Conservation (phyloP, 2,329 filamentous ascomycete species). For the Clonostachys rhizophaga region DNA sequence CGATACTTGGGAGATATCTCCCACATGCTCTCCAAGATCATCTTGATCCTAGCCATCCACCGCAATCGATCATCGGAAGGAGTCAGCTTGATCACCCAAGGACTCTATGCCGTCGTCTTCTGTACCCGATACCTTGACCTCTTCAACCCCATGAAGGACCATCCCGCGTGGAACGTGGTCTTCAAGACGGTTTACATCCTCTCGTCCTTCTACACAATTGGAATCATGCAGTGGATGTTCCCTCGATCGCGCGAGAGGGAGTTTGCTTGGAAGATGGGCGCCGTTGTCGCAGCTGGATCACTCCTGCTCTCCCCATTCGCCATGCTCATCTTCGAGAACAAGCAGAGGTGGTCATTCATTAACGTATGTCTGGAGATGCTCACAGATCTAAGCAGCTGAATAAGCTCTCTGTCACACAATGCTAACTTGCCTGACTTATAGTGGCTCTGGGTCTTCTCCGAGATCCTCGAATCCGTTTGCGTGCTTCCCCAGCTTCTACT, state of each 20-base stretch:
- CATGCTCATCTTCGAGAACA: slow-evolving; percentile 61
- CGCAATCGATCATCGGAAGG: slow-evolving; percentile 84
- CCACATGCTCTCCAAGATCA: slow-evolving; percentile 82
- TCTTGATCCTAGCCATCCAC: slow-evolving; percentile 88
- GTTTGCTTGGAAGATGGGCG: slow-evolving; percentile 88
- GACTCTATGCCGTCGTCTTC: slow-evolving; percentile 84
- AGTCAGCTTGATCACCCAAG: slow-evolving; percentile 87
- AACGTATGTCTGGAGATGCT: slow-evolving; percentile 31
- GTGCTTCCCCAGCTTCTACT: slow-evolving; percentile 88
- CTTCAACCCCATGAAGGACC: slow-evolving; percentile 41
- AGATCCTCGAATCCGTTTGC: slow-evolving; percentile 87
- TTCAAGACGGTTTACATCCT: slow-evolving; percentile 89
- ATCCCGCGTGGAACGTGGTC: slow-evolving; percentile 63
- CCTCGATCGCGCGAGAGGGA: slow-evolving; percentile 87
- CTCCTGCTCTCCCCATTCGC: slow-evolving; percentile 66
- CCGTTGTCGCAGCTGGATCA: slow-evolving; percentile 61
- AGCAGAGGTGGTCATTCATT: slow-evolving; percentile 41
- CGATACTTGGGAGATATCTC: slow-evolving; percentile 79
- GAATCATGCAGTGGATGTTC: slow-evolving; percentile 80
- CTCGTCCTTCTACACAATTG: slow-evolving; percentile 81
- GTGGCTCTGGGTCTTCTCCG: slow-evolving; percentile 83
- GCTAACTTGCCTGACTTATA: slow-evolving; percentile 24
- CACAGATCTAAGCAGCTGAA: neutral
- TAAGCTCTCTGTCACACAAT: neutral
- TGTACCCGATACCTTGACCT: slow-evolving; percentile 82